Evolutionary conservation across 805 yeast genomes (phyloP).

Genomic region (Teunomyces barrocoloradensis): DNA sequence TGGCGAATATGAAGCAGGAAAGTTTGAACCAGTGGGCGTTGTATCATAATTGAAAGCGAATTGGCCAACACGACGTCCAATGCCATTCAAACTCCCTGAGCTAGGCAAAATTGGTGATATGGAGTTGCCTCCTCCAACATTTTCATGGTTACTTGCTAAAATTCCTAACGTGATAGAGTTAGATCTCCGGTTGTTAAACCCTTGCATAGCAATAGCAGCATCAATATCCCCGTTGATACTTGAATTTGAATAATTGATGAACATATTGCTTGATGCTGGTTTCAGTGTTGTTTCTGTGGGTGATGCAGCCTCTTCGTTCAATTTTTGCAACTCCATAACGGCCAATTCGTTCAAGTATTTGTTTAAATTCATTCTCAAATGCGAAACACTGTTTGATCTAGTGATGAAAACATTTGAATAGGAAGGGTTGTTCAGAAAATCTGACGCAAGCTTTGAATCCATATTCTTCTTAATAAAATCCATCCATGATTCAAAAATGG

Average conservation of each 20-base stretch:
- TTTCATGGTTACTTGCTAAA: constrained; percentile 8
- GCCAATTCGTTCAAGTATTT: constrained; percentile 13
- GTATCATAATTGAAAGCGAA: background rate
- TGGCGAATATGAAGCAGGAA: constrained; percentile 6
- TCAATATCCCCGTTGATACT: constrained; percentile 7
- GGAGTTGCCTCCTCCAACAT: background rate
- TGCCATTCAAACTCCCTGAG: background rate
- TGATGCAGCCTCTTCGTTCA: constrained; percentile 3
- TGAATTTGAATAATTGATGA: constrained; percentile 9
- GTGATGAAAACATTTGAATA: constrained; percentile 2
- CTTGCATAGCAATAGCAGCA: constrained; percentile 4
- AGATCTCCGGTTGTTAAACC: constrained; percentile 11
- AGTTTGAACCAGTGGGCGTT: background rate
- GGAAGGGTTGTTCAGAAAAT: constrained; percentile 1
- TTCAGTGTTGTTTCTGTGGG: background rate
- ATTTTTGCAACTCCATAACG: constrained; percentile 11
- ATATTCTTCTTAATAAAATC: constrained; percentile 12
- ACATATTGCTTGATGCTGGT: background rate
- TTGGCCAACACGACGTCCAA: background rate
- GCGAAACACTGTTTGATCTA: constrained; percentile 12
- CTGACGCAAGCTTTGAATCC: constrained; percentile 3
- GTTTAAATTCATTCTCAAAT: constrained; percentile 14
- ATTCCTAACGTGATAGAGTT: constrained; percentile 21
- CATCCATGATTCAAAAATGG: constrained; percentile 26
- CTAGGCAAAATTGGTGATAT: background rate